phyloP scores from a whole-genome alignment of 495 filamentous ascomycete genomes.

The Aspergillus homomorphus region DNA sequence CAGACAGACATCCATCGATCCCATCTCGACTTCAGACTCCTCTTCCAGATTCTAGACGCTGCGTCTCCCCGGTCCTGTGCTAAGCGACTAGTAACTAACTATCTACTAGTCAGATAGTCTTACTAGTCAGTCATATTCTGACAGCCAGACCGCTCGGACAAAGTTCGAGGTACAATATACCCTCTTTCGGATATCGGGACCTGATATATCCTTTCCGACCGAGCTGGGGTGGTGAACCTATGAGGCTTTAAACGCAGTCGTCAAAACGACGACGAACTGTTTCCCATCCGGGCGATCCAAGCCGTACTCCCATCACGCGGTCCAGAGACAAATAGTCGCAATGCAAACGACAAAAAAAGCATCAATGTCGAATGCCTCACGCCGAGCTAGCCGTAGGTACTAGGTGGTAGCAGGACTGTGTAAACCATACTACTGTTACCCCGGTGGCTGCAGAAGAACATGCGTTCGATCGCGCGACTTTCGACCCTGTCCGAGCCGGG shows the following conservation, averaged over 20 bases:
- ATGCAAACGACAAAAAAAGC: neutral
- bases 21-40: too few species aligned
- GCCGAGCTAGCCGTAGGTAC: neutral
- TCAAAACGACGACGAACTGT: neutral
- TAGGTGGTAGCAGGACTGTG: neutral
- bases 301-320: neutral
- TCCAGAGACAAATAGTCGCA: neutral
- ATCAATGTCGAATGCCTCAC: neutral
- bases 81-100: too few species aligned
- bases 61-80: too few species aligned
- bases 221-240: neutral
- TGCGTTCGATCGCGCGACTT: slow-evolving; percentile 9
- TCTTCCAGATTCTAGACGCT: neutral
- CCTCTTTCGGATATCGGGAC: neutral
- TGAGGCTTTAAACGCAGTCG: neutral
- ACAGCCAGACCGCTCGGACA: neutral
- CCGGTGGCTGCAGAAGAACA: slow-evolving; percentile 11
- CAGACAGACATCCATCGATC: too few species aligned
- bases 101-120: too few species aligned
- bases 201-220: neutral
- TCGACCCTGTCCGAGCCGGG: neutral
- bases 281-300: too few species aligned
- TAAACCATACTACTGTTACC: neutral
- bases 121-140: neutral
- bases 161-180: neutral